These are phyloP conservation scores for Massarina eburnea DNA, from an alignment of 2,329 filamentous ascomycete species.

Conservation along the genomic window DNA sequence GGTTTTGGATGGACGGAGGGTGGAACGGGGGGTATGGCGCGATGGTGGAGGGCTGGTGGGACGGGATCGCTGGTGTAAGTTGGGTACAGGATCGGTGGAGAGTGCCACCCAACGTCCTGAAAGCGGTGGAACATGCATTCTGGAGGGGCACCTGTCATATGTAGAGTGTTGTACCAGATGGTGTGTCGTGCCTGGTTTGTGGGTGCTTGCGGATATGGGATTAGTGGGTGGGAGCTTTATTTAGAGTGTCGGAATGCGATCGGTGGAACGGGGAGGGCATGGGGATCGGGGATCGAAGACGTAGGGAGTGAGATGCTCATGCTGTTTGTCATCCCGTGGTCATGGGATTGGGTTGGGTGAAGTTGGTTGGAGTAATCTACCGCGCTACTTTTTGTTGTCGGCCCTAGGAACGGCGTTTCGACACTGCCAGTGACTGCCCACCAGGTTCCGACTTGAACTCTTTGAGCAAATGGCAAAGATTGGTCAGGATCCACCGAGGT, in stretches of 20 bases:
- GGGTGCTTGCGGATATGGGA: too few relatives aligned
- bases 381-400: too few relatives aligned
- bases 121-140: constrained; percentile 27
- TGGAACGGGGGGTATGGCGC: neutral
- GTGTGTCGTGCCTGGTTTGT: neutral
- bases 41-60: constrained; percentile 2
- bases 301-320: neutral
- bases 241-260: neutral
- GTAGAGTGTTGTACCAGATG: constrained; percentile 10
- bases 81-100: constrained; percentile 22
- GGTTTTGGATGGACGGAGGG: neutral
- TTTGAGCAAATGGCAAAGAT: too few relatives aligned
- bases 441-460: too few relatives aligned
- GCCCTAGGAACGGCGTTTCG: too few relatives aligned
- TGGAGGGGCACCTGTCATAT: constrained; percentile 1
- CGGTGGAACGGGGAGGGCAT: neutral
- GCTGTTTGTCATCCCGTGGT: neutral
- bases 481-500: too few relatives aligned
- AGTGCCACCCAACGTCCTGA: constrained; percentile 12
- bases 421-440: too few relatives aligned
- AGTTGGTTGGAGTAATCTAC: neutral
- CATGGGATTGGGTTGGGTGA: neutral
- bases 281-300: neutral
- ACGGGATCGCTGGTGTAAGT: constrained; percentile 21
- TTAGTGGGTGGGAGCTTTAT: neutral